A percentile compares a stretch with the other conserved stretches of the same genome.
phyloP scores from a whole-genome alignment of 306 rosid species.

The Gynostemma pentaphyllum region DNA sequence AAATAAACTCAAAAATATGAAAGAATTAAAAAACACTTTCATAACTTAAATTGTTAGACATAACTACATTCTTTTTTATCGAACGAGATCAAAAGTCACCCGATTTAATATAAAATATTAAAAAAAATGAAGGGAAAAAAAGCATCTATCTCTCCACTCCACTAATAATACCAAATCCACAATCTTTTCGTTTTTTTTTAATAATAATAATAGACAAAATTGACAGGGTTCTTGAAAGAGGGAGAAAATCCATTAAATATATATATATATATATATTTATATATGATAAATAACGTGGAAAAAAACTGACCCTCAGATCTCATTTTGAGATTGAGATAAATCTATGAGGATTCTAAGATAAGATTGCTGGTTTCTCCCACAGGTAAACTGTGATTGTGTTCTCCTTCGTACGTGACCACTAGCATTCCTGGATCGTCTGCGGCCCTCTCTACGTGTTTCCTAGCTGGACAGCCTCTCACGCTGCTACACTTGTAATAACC shows the following conservation, averaged over 20 bases:
- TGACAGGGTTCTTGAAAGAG: constrained; percentile 16
- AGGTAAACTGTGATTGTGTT: constrained; percentile 70
- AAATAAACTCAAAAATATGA: neutral
- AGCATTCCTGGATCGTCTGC: constrained; percentile 78
- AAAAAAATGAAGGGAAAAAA: constrained; percentile 27
- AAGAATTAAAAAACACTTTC: neutral
- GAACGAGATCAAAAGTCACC: no score
- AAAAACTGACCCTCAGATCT: constrained; percentile 36
- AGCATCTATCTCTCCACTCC: constrained; percentile 30
- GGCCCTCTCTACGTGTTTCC: constrained; percentile 93
- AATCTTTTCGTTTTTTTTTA: constrained; percentile 14
- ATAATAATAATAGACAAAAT: constrained; percentile 17
- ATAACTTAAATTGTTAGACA: no score
- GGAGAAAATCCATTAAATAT: constrained; percentile 22
- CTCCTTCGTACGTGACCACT: constrained; percentile 88
- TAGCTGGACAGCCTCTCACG: constrained; percentile 90
- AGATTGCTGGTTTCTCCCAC: constrained; percentile 58
- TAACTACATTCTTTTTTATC: no score
- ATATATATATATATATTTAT: constrained; percentile 16
- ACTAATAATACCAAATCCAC: constrained; percentile 61
- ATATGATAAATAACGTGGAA: constrained; percentile 28
- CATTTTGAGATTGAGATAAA: constrained; percentile 34
- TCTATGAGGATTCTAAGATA: constrained; percentile 70
- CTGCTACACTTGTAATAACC: constrained; percentile 98
- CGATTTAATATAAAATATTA: no score